Evolutionary conservation across 2,329 filamentous ascomycete genomes (phyloP), one percentile per base, ranked within the genome.

Genomic region (Fusarium burgessii): DNA sequence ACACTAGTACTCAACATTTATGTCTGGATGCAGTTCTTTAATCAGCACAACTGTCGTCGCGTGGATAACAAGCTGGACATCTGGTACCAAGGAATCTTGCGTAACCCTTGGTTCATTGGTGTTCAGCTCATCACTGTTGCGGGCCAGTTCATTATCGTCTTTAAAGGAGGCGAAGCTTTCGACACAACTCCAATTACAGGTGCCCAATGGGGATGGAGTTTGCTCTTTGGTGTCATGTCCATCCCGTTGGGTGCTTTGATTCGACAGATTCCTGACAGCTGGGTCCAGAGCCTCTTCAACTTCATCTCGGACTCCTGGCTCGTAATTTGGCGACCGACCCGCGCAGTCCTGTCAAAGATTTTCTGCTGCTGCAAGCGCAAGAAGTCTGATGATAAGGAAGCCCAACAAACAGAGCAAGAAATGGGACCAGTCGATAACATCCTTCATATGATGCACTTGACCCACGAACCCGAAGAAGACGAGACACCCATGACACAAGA

Each of bases 11-110:
- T 95, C 85, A 96, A 95, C 81, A 92, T 91, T 0, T 95, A 95
- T 73, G 92, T 95, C 46, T 95, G 92, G 92, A 94, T 95, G 91
- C 93, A 95, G 72, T 93, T 96, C 70, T 95, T 95, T 85, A 95
- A 96, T 75, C 89, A 93, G 74, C 88, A 93, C 82, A 95, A 79
- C 83, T 94, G 93, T 80, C 91, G 93, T 40, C 89, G 93, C 15
- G 88, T 95, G 12, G 93, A 95, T 79, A 95, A 96, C 80, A 90
- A 90, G 66, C 90, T 95, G 80, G 95, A 96, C 77, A 91, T 96
- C 59, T 82, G 80, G 74, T 94, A 95, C 68, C 92, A 95, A 77
- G 92, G 92, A 29, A 88, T 95, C 46, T 83, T 88, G 20, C 86
- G 86, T 59, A 97, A 96, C 77, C 90, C 87, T 68, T 95, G 93